Evolutionary conservation across 257 asterid species (phyloP).

Genomic region (Solanum paucissectum): DNA sequence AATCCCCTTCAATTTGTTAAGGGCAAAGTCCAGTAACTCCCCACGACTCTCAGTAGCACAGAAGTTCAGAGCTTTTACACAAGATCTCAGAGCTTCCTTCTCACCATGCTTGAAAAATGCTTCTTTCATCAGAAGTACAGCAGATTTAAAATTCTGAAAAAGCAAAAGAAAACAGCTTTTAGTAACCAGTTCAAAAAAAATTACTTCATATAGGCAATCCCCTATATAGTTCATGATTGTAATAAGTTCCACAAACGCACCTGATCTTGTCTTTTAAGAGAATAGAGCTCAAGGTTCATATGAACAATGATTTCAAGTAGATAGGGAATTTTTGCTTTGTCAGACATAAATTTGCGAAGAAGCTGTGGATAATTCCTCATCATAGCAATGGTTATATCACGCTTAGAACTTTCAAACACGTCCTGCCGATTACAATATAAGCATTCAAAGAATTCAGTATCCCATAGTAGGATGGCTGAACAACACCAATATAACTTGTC

Average conservation of each 20-base stretch:
- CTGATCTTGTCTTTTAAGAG: slow-evolving; percentile 91
- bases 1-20: slow-evolving; percentile 62
- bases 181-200: not conserved
- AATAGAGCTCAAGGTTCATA: slow-evolving; percentile 82
- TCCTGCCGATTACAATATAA: slow-evolving; percentile 45
- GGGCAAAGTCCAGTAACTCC: slow-evolving; percentile 77
- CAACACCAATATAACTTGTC: not conserved
- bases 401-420: slow-evolving; percentile 51
- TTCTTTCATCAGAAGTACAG: slow-evolving; percentile 59
- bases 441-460: not conserved
- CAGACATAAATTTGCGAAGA: slow-evolving; percentile 80
- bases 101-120: slow-evolving; percentile 80
- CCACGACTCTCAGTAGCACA: slow-evolving; percentile 83
- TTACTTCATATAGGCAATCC: not conserved
- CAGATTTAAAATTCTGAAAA: slow-evolving; percentile 61
- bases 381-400: slow-evolving; percentile 67
- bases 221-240: not conserved
- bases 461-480: not conserved
- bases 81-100: slow-evolving; percentile 86
- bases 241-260: slow-evolving; percentile 22
- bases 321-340: slow-evolving; percentile 72
- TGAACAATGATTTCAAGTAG: slow-evolving; percentile 65
- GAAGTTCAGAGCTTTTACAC: slow-evolving; percentile 74
- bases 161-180: not conserved
- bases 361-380: slow-evolving; percentile 85